Percentiles rank a stretch among this genome's conserved stretches.
These are phyloP conservation scores for Aegilops speltoides DNA, from an alignment of 176 grass and related monocot genomes.

Conservation along the genomic window DNA sequence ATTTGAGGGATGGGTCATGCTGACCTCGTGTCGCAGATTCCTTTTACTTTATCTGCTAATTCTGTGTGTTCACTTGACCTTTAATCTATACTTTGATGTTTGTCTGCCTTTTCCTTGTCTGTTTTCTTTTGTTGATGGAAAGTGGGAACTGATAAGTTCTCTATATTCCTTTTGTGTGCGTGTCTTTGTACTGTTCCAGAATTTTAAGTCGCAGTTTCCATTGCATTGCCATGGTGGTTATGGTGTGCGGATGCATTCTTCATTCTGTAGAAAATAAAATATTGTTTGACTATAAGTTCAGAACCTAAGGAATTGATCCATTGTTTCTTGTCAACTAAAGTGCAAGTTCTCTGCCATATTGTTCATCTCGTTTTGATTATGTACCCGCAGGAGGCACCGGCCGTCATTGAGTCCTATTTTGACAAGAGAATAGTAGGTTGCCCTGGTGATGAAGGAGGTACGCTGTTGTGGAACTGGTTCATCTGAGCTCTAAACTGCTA, in stretches of 20 bases:
- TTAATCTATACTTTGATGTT: constrained; percentile 14
- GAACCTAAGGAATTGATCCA: not conserved
- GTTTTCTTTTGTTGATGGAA: not conserved
- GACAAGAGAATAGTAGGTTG: constrained; percentile 97
- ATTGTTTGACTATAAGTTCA: not conserved
- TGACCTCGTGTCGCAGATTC: not conserved
- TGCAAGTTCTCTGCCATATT: constrained; percentile 1
- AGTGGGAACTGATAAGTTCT: not conserved
- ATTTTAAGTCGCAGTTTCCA: not conserved
- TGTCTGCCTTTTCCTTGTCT: not conserved
- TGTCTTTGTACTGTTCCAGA: not conserved
- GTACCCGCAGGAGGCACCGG: constrained; percentile 75
- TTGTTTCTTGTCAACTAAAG: not conserved
- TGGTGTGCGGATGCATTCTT: not conserved
- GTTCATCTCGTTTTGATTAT: constrained; percentile 23
- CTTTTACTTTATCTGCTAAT: constrained; percentile 13
- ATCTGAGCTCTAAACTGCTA: not conserved
- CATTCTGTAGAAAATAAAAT: not conserved
- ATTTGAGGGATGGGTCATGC: not conserved
- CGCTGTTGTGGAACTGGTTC: constrained; percentile 26
- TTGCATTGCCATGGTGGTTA: constrained; percentile 1
- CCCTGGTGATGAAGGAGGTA: constrained; percentile 93
- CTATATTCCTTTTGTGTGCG: not conserved
- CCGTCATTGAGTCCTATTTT: constrained; percentile 85
- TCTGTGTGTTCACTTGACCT: not conserved